These are phyloP conservation scores for Scutellaria galericulata DNA, from an alignment of 257 asterid species.

Conservation along the genomic window DNA sequence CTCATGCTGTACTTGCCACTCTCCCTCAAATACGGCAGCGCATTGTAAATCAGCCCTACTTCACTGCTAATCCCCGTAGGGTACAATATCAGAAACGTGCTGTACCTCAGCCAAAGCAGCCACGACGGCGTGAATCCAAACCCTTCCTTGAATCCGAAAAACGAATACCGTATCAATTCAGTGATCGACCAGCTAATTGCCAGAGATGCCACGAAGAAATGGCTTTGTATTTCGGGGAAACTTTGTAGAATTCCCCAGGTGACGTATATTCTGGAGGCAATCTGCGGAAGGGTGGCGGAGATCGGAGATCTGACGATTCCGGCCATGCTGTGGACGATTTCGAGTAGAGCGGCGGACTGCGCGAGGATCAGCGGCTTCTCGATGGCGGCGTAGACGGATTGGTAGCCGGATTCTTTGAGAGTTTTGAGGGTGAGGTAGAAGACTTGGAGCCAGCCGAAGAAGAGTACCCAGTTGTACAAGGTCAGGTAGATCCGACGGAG, in stretches of 20 bases:
- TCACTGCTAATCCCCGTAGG: slow-evolving; percentile 90
- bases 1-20: slow-evolving; percentile 62
- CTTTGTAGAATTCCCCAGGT: slow-evolving; percentile 89
- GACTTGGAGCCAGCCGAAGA: slow-evolving; percentile 89
- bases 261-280: slow-evolving; percentile 77
- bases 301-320: slow-evolving; percentile 94
- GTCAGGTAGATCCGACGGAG: slow-evolving; percentile 72
- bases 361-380: slow-evolving; percentile 81
- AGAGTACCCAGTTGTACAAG: slow-evolving; percentile 77
- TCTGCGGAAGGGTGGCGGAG: slow-evolving; percentile 88
- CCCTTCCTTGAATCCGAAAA: slow-evolving; percentile 85
- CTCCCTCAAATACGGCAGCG: slow-evolving; percentile 74
- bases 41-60: slow-evolving; percentile 74
- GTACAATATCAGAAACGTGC: slow-evolving; percentile 79
- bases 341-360: slow-evolving; percentile 85
- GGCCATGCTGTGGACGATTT: slow-evolving; percentile 60
- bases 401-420: slow-evolving; percentile 61
- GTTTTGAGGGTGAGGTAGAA: slow-evolving; percentile 68
- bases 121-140: slow-evolving; percentile 79
- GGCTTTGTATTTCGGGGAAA: slow-evolving; percentile 82
- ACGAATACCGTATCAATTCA: slow-evolving; percentile 81
- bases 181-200: slow-evolving; percentile 93
- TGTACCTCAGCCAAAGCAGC: slow-evolving; percentile 96
- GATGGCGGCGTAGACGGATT: slow-evolving; percentile 78
- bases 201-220: slow-evolving; percentile 64